phyloP scores from a whole-genome alignment of 106 monocot genomes.

The Xerophyta viscosa region DNA sequence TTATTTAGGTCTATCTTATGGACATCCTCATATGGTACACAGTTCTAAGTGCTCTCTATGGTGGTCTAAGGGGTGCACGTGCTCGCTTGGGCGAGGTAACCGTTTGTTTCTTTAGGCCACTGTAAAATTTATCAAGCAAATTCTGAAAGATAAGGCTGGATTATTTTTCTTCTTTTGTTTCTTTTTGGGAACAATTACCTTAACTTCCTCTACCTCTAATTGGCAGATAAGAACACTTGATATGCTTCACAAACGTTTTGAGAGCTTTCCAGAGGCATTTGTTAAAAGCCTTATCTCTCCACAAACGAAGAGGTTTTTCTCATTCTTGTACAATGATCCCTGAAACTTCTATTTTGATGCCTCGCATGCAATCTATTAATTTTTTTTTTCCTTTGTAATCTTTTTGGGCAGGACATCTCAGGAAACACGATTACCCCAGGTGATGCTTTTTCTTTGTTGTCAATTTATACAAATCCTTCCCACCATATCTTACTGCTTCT shows the following conservation, averaged over 20 bases:
- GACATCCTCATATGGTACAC: conserved; percentile 96
- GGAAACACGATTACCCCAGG: conserved; percentile 52
- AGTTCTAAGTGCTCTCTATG: conserved; percentile 76
- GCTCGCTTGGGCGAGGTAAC: conserved; percentile 86
- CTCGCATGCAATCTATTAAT: neutral
- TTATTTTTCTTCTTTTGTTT: too few relatives aligned
- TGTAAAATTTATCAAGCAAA: too few relatives aligned
- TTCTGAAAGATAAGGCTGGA: too few relatives aligned
- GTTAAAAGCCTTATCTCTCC: conserved; percentile 64
- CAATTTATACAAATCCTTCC: too few relatives aligned
- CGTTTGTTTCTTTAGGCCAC: neutral
- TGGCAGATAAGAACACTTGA: conserved; percentile 83
- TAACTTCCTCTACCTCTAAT: too few relatives aligned
- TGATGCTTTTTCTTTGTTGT: too few relatives aligned
- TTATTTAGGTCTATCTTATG: conserved; percentile 82
- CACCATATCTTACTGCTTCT: too few relatives aligned
- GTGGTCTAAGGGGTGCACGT: conserved; percentile 87
- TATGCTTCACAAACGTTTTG: conserved; percentile 95
- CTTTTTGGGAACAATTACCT: too few relatives aligned
- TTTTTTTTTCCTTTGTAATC: conserved; percentile 9
- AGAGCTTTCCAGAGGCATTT: conserved; percentile 94
- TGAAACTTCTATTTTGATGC: too few relatives aligned
- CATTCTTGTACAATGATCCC: too few relatives aligned
- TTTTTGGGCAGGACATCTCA: conserved; percentile 32
- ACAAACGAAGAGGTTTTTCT: conserved; percentile 40